Conservation (phyloP, 1,284 basidiomycete species). For the Ganoderma lucidum region DNA sequence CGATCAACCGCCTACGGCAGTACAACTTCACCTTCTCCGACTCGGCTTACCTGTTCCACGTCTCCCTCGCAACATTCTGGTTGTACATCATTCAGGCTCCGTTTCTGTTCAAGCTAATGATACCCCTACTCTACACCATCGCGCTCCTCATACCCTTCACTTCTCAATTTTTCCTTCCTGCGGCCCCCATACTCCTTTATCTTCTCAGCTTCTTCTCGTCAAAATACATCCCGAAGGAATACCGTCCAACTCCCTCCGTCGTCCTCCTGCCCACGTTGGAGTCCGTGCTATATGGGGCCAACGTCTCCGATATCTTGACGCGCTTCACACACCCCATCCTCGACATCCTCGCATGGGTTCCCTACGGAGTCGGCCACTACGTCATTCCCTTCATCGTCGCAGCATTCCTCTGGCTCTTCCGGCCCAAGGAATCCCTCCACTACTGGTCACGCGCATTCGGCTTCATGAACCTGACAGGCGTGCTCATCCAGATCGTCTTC, state of each 20-base stretch:
- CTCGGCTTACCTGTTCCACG: constrained; percentile 69
- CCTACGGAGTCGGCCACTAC: constrained; percentile 96
- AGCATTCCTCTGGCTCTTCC: constrained; percentile 81
- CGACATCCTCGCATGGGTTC: constrained; percentile 95
- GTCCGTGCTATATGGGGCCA: constrained; percentile 94
- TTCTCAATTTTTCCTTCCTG: constrained; percentile 92
- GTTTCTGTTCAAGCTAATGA: constrained; percentile 81
- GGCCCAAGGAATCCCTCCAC: constrained; percentile 81
- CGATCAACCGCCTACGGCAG: constrained; percentile 66
- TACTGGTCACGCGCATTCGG: constrained; percentile 93
- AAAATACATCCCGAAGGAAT: constrained; percentile 80
- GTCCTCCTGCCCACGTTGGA: constrained; percentile 94
- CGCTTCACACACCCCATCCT: constrained; percentile 92
- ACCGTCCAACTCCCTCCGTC: constrained; percentile 89
- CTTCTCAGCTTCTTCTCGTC: constrained; percentile 88
- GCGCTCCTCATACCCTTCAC: constrained; percentile 88
- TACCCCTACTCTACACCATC: constrained; percentile 77
- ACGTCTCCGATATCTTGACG: constrained; percentile 96
- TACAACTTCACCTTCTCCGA: constrained; percentile 71
- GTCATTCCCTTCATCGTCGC: constrained; percentile 84
- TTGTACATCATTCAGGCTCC: constrained; percentile 81
- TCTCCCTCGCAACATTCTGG: constrained; percentile 76
- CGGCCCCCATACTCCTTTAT: constrained; percentile 88
- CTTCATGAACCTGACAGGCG: constrained; percentile 92
- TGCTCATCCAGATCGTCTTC: constrained; percentile 88